Evolutionary conservation across 2,329 filamentous ascomycete genomes (phyloP), one percentile per base, ranked within the genome.

Genomic region (Ustulina deusta): DNA sequence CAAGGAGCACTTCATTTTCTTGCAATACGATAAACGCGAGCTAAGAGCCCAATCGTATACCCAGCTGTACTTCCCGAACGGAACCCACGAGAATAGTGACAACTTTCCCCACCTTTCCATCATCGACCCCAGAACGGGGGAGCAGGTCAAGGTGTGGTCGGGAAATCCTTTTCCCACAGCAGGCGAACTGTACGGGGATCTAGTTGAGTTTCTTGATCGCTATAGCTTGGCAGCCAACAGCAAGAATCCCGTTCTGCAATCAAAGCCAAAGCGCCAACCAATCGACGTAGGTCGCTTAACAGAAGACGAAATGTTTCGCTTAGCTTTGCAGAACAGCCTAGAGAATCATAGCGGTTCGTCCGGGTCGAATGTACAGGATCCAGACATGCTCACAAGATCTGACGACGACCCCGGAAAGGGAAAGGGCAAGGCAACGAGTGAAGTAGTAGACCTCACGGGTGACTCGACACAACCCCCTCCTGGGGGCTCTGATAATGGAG

Each of bases 51-150:
- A 89, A 71, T 90, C 93, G 72, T 99, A 97, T 79, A 84, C 97
- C 68, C 92, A 93, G 63, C 97, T 97, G 80, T 99, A 99, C 82
- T 94, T 98, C 70, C 83, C 85, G 1, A 84, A 84, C 77, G 87
- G 89, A 62, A 84, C 84, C 49, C 89, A 92, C 72, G 93, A 97
- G 74, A 91, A 91, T 75, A 87, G 90, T n/a, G 92, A 95, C 76
- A 94, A 94, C 73, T 99, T 97, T 78, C 96, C 96, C 6, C 94
- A 99, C 78, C 96, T 98, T 65, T 93, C 94, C 51, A 97, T 99
- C 69, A 89, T 99, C 69, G 96, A 99, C 74, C 96, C 96, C 1
- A 88, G 96, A 67, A 99, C 96, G 0, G 96, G 96, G 68, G 96
- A 99, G 81, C 94, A 97, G 79, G 93, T 99, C 78, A 99, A 99